Evolutionary conservation across 257 asterid genomes (phyloP), one percentile per base, ranked within the genome.

Genomic region (Plantago elongata): DNA sequence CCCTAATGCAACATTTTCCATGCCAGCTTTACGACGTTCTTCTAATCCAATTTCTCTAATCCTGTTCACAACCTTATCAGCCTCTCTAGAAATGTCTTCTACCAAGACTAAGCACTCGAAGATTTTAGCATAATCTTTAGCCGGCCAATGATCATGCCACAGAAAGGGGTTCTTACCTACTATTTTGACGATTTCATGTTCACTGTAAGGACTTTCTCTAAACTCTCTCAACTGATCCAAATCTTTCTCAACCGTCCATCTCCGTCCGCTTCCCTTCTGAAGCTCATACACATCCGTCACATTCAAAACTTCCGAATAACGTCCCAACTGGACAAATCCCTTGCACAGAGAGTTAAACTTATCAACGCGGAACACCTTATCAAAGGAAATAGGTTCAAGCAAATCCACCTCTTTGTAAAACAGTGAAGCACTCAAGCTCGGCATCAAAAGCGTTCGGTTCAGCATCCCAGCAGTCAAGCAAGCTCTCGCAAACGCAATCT

Each of bases 81-180:
- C 95, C 77, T 92, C 93, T 55, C 13, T 71, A 0, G 84, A 79
- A 69, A 88, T 79, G 67, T 86, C 83, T 51, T 88, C 95, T 16
- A 76, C 89, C 57, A 83, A 79, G 40, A 70, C 90, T 61, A 92
- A 77, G 81, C 97, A 88, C 64, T 83, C 78, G 1, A 88, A 88
- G 60, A 92, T 69, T 81, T 66, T 84, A 0, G 97, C 97, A 11
- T 92, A 92, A 74, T 92, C 95, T 70, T 72, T 79, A 65, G 77
- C 79, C 0, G 97, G 87, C 98, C 98, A 92, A 51, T 92, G 98
- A 54, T 92, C 98, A 11, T 83, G 94, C 98, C 98, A 92, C 69
- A 92, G 14, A 55, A 91, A 92, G 1, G 98, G 97, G 67, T 88
- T 92, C 81, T 88, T 88, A 11, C 97, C 95, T 27, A 77, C 76